Base-by-base conservation (phyloP, 306 rosid genomes). In the Potentilla sterilis region DNA sequence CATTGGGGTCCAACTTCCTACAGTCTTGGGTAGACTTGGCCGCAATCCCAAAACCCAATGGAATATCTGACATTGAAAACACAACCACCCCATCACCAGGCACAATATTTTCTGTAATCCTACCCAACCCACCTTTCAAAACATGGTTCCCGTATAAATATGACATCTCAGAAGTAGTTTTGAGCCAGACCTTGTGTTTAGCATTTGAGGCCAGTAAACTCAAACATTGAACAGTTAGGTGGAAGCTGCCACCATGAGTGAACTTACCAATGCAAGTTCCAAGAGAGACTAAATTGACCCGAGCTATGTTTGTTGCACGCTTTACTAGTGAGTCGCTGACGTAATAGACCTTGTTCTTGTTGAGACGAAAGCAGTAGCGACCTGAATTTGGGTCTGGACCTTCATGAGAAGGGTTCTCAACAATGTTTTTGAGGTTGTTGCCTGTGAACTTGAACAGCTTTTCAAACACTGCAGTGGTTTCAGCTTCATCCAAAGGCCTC, bases 21-120 rank as follows among this genome's bases (percentile, higher is more conserved):
- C 98, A 95, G 59, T 92, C 98, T 87, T 92, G 97, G 0, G 97
- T 90, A 0, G 96, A 90, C 84, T 92, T 92, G 1, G 98, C 96
- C 0, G 96, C 90, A 10, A 95, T 37, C 8, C 98, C 98, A 28
- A 95, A 95, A 10, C 98, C 98, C 78, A 95, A 77, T 0, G 97
- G 96, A 34, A 92, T 90, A 72, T 95, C 98, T 0, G 98, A 77
- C 97, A 92, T 92, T 8, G 96, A 92, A 59, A 92, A 95, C 21
- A 95, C 93, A 6, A 92, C 92, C 14, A 95, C 97, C 2, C 98
- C 97, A 62, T 95, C 97, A 6, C 97, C 97, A 0, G 93, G 78
- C 13, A 80, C 75, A 48, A 95, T 90, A 35, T 77, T 90, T 55
- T 95, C 98, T 1, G 96, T 92, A 69, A 95, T 90, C 83, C 97